These are phyloP conservation scores for Porpolomopsis calyptriformis DNA, from an alignment of 768 basidiomycete species.

Conservation along the genomic window DNA sequence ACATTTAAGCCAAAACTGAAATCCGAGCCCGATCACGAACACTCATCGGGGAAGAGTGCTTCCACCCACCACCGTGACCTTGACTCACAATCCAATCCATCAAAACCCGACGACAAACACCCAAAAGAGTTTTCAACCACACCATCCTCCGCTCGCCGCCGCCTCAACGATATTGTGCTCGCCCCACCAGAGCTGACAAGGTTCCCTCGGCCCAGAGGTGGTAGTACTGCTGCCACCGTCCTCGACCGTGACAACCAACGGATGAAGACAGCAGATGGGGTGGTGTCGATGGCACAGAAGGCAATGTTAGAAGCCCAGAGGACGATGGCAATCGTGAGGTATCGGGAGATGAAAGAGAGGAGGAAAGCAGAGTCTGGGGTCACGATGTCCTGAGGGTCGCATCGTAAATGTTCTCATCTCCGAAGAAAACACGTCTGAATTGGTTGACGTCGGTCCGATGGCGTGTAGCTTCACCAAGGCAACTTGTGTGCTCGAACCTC, in stretches of 20 bases:
- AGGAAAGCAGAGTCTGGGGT: too few relatives aligned
- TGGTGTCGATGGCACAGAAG: conserved; percentile 67
- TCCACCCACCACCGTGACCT: background rate
- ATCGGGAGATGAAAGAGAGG: conserved; percentile 57
- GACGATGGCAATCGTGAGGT: conserved; percentile 54
- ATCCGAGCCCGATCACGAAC: conserved; percentile 2
- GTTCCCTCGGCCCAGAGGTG: conserved; percentile 34
- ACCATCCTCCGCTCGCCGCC: conserved; percentile 47
- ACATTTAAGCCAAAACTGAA: background rate
- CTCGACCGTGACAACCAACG: conserved; percentile 23
- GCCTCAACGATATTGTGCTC: conserved; percentile 52
- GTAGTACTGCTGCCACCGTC: conserved; percentile 10
- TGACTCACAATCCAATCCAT: background rate
- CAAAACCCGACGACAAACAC: conserved; percentile 14
- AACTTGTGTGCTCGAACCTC: too few relatives aligned
- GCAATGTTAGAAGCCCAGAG: conserved; percentile 69
- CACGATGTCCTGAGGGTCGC: too few relatives aligned
- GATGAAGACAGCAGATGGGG: conserved; percentile 21
- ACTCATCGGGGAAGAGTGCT: background rate
- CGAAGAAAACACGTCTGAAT: too few relatives aligned
- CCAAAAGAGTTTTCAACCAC: conserved; percentile 40
- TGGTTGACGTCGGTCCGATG: too few relatives aligned
- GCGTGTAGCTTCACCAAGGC: too few relatives aligned
- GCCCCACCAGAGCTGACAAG: conserved; percentile 25
- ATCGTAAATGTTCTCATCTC: too few relatives aligned